Evolutionary conservation across 2,329 filamentous ascomycete species (phyloP).

Genomic region (Apiospora rasikravindrae): DNA sequence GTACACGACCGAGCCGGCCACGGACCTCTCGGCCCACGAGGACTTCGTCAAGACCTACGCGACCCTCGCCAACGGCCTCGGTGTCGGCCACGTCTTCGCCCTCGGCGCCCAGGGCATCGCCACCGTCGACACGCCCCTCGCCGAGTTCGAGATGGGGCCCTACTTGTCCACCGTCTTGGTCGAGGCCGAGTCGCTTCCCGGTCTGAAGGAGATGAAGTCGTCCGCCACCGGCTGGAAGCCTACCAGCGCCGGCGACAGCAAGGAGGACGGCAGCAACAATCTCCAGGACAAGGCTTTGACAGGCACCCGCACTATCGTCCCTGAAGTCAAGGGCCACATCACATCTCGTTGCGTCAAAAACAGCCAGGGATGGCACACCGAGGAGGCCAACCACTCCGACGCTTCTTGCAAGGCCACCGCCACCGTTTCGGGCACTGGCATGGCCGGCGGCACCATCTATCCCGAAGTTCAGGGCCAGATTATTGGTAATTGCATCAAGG

Average conservation of each 20-base stretch:
- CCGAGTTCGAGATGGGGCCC: conserved; percentile 9
- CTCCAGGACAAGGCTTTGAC: not conserved
- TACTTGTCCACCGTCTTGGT: conserved; percentile 17
- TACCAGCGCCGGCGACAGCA: not conserved
- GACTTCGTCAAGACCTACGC: conserved; percentile 17
- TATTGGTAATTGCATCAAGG: not conserved
- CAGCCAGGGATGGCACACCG: not conserved
- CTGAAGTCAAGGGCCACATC: not conserved
- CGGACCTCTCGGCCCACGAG: conserved; percentile 14
- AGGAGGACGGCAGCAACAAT: not conserved
- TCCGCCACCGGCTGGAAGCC: not conserved
- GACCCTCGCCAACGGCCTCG: conserved; percentile 5
- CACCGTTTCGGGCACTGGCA: not conserved
- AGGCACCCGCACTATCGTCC: not conserved
- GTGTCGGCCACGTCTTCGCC: conserved; percentile 15
- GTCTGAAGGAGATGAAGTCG: not conserved
- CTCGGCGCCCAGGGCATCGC: conserved; percentile 12
- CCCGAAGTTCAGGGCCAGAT: not conserved
- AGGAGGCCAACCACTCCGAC: not conserved
- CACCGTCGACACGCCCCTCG: not conserved
- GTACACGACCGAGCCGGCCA: not conserved
- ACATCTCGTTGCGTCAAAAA: not conserved
- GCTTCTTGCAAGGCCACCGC: not conserved
- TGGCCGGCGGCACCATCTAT: not conserved
- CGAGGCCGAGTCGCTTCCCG: not conserved